phyloP scores from a whole-genome alignment of 2,329 filamentous ascomycete species.

The Anthostomella pinea region DNA sequence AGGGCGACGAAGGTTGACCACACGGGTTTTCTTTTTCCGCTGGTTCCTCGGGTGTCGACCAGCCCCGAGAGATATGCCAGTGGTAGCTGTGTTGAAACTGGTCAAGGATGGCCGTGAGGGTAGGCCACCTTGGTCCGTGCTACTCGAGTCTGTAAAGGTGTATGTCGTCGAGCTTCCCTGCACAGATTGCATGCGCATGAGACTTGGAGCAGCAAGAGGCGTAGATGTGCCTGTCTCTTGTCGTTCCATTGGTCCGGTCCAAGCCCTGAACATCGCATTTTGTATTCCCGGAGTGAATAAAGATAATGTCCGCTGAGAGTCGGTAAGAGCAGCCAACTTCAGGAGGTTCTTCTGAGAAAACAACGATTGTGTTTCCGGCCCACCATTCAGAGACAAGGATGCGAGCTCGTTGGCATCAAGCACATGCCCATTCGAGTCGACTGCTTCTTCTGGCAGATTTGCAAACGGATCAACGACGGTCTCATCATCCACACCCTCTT shows the following conservation, averaged over 20 bases:
- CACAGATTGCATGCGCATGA: slow-evolving; percentile 64
- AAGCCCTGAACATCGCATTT: slow-evolving; percentile 88
- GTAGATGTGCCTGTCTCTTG: slow-evolving; percentile 54
- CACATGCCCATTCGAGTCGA: slow-evolving; percentile 75
- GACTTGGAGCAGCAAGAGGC: slow-evolving; percentile 47
- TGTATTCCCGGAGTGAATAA: slow-evolving; percentile 88
- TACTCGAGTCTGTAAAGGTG: slow-evolving; percentile 71
- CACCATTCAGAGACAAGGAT: slow-evolving; percentile 73
- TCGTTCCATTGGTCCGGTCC: slow-evolving; percentile 76
- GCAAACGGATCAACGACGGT: slow-evolving; percentile 75
- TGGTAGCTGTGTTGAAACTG: slow-evolving; percentile 58
- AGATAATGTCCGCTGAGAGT: slow-evolving; percentile 87
- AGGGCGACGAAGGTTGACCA: slow-evolving; percentile 74
- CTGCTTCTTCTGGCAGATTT: slow-evolving; percentile 75
- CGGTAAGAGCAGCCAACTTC: slow-evolving; percentile 75
- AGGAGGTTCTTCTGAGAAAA: slow-evolving; percentile 95
- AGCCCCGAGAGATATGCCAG: slow-evolving; percentile 62
- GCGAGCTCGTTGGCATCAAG: slow-evolving; percentile 74
- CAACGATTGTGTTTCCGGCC: slow-evolving; percentile 78
- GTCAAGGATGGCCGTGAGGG: slow-evolving; percentile 67
- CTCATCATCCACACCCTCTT: slow-evolving; percentile 50
- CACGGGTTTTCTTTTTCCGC: slow-evolving; percentile 78
- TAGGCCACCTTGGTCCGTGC: slow-evolving; percentile 58
- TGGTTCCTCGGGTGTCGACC: slow-evolving; percentile 57
- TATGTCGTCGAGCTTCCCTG: slow-evolving; percentile 60